Evolutionary conservation across 1,139 yeast species (phyloP).

Genomic region (Pichia sp.): DNA sequence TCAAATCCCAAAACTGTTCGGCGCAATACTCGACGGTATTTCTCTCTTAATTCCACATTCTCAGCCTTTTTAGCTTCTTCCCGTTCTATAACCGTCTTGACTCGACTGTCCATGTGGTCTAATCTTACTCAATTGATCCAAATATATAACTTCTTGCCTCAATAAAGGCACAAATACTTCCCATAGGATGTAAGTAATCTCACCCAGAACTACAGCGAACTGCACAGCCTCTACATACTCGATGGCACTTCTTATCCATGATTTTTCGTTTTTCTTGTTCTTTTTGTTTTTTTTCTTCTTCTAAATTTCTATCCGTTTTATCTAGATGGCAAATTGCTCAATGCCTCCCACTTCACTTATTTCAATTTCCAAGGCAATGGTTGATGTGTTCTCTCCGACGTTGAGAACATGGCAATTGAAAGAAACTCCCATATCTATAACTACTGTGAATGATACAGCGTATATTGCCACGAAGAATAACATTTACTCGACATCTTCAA

Average conservation of each 20-base stretch:
- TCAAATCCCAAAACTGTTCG: constrained; percentile 7
- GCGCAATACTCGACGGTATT: constrained; percentile 9
- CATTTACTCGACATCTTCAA: constrained; percentile 2
- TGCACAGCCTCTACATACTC: too few relatives aligned
- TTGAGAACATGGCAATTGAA: not conserved
- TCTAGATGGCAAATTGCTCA: too few relatives aligned
- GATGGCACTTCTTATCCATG: too few relatives aligned
- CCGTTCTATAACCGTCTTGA: constrained; percentile 5
- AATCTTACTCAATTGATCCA: too few relatives aligned
- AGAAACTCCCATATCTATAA: constrained; percentile 2
- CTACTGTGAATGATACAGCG: constrained; percentile 2
- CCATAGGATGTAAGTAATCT: too few relatives aligned
- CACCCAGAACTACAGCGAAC: too few relatives aligned
- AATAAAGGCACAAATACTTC: too few relatives aligned
- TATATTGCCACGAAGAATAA: constrained; percentile 8
- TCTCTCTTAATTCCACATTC: constrained; percentile 8
- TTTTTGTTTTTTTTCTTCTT: too few relatives aligned
- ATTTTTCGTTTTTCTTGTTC: too few relatives aligned
- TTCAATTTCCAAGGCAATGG: too few relatives aligned
- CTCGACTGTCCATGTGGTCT: constrained; percentile 10
- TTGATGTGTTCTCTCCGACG: not conserved
- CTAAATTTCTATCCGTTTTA: too few relatives aligned
- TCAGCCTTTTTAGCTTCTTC: constrained; percentile 7
- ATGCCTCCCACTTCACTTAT: not conserved
- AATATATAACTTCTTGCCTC: too few relatives aligned